These are phyloP conservation scores for Colletotrichum falcatum DNA, from an alignment of 2,329 filamentous ascomycete species.

Conservation along the genomic window DNA sequence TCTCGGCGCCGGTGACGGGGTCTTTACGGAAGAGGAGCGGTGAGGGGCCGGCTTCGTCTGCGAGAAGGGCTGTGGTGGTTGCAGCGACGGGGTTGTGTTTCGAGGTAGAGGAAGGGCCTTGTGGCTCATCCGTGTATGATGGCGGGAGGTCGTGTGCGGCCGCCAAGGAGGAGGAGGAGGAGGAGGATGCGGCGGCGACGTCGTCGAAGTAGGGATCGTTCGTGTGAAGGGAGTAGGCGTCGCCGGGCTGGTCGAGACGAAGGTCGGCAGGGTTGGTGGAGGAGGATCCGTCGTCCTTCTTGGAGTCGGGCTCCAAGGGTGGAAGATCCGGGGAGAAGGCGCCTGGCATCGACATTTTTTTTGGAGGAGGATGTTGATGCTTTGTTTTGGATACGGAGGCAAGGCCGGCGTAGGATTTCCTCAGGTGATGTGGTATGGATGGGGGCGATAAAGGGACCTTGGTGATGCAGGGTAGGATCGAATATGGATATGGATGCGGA, in stretches of 20 bases:
- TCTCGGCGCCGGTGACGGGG: conserved; percentile 50
- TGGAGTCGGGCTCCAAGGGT: conserved; percentile 30
- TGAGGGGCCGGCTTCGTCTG: conserved; percentile 37
- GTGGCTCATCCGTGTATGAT: conserved; percentile 56
- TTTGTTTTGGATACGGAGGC: conserved; percentile 5
- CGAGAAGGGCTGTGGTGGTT: conserved; percentile 43
- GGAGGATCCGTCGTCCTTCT: conserved; percentile 17
- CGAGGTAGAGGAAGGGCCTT: conserved; percentile 11
- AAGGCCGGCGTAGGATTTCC: not conserved
- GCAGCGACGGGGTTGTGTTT: conserved; percentile 8
- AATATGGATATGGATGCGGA: conserved; percentile 10
- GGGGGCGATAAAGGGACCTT: not conserved
- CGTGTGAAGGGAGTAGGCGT: conserved; percentile 46
- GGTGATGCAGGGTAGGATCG: conserved; percentile 13
- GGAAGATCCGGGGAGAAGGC: conserved; percentile 40
- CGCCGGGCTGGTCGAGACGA: conserved; percentile 45
- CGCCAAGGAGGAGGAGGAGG: conserved; percentile 46
- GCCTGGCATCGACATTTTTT: conserved; percentile 42
- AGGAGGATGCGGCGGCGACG: conserved; percentile 50
- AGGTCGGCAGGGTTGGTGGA: conserved; percentile 23
- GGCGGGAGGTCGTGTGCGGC: conserved; percentile 58
- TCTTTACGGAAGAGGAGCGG: conserved; percentile 50
- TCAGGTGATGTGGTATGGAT: not conserved
- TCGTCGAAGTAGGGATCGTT: conserved; percentile 52
- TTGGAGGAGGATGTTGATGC: conserved; percentile 17